phyloP scores from a whole-genome alignment of 2,329 filamentous ascomycete species.

The Ophiostoma sp. region DNA sequence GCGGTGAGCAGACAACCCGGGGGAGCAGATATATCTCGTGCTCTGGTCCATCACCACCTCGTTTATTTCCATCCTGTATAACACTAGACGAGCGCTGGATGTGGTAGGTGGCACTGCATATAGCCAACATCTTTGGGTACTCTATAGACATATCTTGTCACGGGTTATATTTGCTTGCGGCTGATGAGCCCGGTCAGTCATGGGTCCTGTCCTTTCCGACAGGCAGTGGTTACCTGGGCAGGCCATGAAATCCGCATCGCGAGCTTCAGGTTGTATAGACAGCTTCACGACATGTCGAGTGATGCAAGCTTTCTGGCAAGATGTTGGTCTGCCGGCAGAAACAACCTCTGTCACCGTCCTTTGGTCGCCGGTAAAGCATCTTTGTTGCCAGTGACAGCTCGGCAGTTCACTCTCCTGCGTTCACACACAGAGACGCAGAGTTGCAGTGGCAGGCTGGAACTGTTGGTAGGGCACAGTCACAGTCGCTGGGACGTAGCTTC shows the following conservation, averaged over 20 bases:
- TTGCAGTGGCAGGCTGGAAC: background rate
- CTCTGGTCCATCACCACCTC: background rate
- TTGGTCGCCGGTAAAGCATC: background rate
- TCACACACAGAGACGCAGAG: background rate
- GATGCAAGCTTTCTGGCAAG: background rate
- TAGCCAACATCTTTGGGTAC: background rate
- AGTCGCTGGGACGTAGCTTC: background rate
- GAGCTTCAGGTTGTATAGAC: background rate
- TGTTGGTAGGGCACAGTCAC: background rate
- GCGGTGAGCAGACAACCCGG: background rate
- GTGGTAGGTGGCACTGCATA: background rate
- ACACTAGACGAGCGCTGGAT: background rate
- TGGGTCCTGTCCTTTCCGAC: background rate
- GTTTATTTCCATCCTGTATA: background rate
- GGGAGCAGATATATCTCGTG: background rate
- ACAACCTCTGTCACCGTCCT: background rate
- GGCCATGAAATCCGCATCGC: background rate
- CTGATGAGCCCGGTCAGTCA: background rate
- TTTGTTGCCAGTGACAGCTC: background rate
- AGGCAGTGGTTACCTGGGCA: background rate
- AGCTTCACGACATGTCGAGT: constrained; percentile 7
- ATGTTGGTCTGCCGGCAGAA: background rate
- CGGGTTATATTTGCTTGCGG: background rate
- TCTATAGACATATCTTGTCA: background rate
- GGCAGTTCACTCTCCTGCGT: background rate